Evolutionary conservation across 345 rosid species (phyloP).

Genomic region (Triadica sebifera): DNA sequence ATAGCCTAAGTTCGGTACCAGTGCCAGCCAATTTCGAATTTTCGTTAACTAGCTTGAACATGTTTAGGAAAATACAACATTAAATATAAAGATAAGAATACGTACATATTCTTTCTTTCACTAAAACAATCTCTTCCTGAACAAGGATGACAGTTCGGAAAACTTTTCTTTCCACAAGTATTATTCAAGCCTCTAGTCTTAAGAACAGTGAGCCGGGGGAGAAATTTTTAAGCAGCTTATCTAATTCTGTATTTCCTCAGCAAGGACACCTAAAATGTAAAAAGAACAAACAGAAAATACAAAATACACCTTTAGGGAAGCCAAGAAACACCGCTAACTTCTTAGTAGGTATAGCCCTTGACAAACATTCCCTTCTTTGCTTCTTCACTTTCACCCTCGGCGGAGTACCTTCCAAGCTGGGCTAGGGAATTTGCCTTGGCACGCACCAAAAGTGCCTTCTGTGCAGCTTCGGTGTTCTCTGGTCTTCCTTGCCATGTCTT

Average conservation of each 20-base stretch:
- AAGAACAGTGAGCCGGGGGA: background rate
- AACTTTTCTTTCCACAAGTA: constrained; percentile 3
- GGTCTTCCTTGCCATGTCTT: constrained; percentile 94
- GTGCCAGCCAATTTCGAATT: no score
- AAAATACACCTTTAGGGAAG: constrained; percentile 1
- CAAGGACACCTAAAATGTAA: constrained; percentile 1
- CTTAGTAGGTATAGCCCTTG: constrained; percentile 90
- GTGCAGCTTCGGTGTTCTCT: constrained; percentile 76
- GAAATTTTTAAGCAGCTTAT: background rate
- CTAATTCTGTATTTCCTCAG: constrained; percentile 19
- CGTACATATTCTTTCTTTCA: no score
- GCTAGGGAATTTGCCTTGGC: constrained; percentile 96
- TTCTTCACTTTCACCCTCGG: constrained; percentile 78
- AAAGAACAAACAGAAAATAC: background rate
- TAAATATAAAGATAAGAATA: no score
- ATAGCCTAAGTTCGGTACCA: no score
- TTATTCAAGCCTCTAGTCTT: constrained; percentile 19
- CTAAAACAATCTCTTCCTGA: background rate
- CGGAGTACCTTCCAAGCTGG: constrained; percentile 89
- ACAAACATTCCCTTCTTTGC: constrained; percentile 98
- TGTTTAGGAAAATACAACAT: no score
- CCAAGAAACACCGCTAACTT: background rate
- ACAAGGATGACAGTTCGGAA: background rate
- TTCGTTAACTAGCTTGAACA: no score
- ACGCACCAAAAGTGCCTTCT: constrained; percentile 82